Percentiles rank a stretch among this genome's conserved stretches.
phyloP scores from a whole-genome alignment of 805 yeast species.

The Saccharomycopsis synnaedendra region DNA sequence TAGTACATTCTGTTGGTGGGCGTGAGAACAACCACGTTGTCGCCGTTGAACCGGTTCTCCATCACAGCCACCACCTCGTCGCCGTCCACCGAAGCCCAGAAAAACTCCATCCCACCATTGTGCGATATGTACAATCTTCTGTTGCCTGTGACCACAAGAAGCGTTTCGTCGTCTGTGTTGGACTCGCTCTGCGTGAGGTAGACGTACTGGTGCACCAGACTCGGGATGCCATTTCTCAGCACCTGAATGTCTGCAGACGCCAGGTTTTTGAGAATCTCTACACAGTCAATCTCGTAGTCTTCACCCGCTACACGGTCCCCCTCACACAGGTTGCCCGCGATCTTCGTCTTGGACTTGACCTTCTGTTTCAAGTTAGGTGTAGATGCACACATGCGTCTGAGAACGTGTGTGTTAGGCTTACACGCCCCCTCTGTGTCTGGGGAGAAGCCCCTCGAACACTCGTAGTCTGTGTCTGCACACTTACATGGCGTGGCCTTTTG shows the following conservation, averaged over 20 bases:
- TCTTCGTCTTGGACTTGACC: constrained; percentile 16
- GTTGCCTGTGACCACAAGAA: constrained; percentile 46
- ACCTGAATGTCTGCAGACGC: constrained; percentile 25
- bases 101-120: constrained; percentile 52
- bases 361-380: constrained; percentile 17
- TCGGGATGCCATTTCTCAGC: constrained; percentile 34
- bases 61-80: constrained; percentile 41
- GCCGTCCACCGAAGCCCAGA: constrained; percentile 24
- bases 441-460: constrained; percentile 49
- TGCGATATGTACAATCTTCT: constrained; percentile 52
- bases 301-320: constrained; percentile 13
- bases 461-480: constrained; percentile 58
- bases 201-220: constrained; percentile 40
- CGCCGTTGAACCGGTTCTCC: constrained; percentile 48
- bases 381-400: constrained; percentile 19
- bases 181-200: constrained; percentile 46
- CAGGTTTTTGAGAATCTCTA: constrained; percentile 16
- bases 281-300: constrained; percentile 22
- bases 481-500: constrained; percentile 41
- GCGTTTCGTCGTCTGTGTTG: constrained; percentile 44
- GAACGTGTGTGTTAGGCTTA: constrained; percentile 25
- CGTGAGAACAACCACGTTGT: constrained; percentile 39
- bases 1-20: constrained; percentile 36
- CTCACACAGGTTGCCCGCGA: constrained; percentile 36
- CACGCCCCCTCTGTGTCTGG: constrained; percentile 33